Conservation (phyloP, 192 early-diverging fungal species). For the Funneliformis mosseae region DNA sequence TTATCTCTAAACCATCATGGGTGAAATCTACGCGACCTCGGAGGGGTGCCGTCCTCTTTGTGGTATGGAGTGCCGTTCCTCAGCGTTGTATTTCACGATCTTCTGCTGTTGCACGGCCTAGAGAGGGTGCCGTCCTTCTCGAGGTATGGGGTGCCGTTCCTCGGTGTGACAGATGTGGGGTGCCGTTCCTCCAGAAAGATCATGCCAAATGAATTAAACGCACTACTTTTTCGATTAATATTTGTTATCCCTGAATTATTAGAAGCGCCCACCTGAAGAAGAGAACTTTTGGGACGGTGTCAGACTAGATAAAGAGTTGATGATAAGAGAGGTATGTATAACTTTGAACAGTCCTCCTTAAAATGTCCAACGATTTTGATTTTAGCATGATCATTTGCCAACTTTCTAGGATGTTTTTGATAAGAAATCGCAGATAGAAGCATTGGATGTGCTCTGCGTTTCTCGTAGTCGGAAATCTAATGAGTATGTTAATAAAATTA, state of each 20-base stretch:
- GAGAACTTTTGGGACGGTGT: conserved; percentile 4
- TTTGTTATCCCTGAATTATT: no score
- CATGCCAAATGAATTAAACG: not conserved
- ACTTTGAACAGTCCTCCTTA: not conserved
- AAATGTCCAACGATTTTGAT: not conserved
- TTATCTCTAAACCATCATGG: not conserved
- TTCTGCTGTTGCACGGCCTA: conserved; percentile 19
- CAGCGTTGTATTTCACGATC: conserved; percentile 5
- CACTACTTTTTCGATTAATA: no score
- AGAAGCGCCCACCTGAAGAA: no score
- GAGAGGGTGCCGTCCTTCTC: not conserved
- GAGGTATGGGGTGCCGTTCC: conserved; percentile 14
- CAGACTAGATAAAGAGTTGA: not conserved
- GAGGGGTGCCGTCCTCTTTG: conserved; percentile 11
- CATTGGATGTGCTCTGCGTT: conserved; percentile 11
- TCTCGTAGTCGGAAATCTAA: conserved; percentile 19
- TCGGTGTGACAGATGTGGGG: conserved; percentile 23
- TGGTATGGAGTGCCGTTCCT: conserved; percentile 10
- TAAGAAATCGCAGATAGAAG: conserved; percentile 12
- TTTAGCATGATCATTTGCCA: not conserved
- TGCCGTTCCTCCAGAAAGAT: conserved; percentile 24
- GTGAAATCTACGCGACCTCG: not conserved
- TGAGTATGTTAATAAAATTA: conserved; percentile 12
- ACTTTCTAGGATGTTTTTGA: conserved; percentile 11
- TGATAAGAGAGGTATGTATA: conserved; percentile 13